phyloP scores from a whole-genome alignment of 1,284 basidiomycete species.

The Cystobasidium pallidum region DNA sequence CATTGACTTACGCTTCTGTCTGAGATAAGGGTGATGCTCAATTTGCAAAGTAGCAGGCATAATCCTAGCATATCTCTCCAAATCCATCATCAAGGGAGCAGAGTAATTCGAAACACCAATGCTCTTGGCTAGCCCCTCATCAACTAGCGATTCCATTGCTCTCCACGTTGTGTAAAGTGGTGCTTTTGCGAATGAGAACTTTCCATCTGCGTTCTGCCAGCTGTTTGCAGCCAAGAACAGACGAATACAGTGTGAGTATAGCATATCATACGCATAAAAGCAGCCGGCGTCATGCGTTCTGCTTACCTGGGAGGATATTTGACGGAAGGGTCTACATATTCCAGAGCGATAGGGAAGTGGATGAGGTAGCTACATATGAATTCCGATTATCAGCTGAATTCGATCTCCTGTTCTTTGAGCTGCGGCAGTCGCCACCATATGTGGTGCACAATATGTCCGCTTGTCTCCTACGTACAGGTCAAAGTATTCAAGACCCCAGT shows the following conservation, averaged over 20 bases:
- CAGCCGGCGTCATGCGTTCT: too few relatives aligned
- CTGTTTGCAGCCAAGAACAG: neutral
- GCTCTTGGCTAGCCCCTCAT: constrained; percentile 69
- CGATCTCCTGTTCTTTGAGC: too few relatives aligned
- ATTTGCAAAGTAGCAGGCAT: constrained; percentile 70
- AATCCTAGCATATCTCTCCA: constrained; percentile 69
- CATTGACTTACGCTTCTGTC: constrained; percentile 29
- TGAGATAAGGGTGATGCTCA: constrained; percentile 44
- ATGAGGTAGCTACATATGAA: constrained; percentile 57
- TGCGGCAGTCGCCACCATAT: too few relatives aligned
- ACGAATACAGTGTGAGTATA: too few relatives aligned
- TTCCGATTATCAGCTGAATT: too few relatives aligned
- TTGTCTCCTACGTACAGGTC: constrained; percentile 55
- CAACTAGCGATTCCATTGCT: constrained; percentile 73
- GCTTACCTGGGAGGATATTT: constrained; percentile 80
- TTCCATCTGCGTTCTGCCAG: constrained; percentile 21
- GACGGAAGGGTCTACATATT: constrained; percentile 73
- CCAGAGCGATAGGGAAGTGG: constrained; percentile 76
- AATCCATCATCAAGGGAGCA: constrained; percentile 46
- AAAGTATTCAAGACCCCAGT: constrained; percentile 72
- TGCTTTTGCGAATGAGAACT: constrained; percentile 61
- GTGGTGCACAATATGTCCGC: constrained; percentile 59
- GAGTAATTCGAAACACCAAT: constrained; percentile 65
- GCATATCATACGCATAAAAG: too few relatives aligned
- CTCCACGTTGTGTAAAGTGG: constrained; percentile 75